A percentile compares a stretch with the other conserved stretches of the same genome.
Conservation (phyloP, 2,329 filamentous ascomycete genomes). For the Hypoxylon sp. region DNA sequence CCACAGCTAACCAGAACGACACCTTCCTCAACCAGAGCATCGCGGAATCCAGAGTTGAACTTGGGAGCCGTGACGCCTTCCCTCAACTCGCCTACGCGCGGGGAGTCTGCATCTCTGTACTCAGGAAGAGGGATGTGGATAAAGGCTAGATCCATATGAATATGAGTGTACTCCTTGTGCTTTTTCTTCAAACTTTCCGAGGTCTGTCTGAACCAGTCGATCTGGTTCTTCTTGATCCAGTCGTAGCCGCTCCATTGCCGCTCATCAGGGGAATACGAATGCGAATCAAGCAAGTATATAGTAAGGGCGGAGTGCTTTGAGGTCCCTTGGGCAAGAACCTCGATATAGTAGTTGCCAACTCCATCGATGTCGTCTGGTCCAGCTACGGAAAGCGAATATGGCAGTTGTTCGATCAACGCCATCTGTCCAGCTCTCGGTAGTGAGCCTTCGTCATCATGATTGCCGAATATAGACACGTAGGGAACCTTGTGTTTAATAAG, state of each 20-base stretch:
- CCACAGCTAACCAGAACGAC: conserved; percentile 90
- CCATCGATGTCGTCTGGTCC: conserved; percentile 88
- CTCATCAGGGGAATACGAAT: conserved; percentile 92
- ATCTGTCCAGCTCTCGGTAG: conserved; percentile 84
- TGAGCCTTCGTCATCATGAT: conserved; percentile 93
- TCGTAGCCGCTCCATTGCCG: conserved; percentile 92
- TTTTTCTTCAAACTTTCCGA: conserved; percentile 78
- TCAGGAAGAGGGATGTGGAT: conserved; percentile 97
- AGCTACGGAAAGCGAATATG: conserved; percentile 87
- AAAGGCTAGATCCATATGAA: conserved; percentile 96
- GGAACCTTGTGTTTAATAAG: conserved; percentile 90
- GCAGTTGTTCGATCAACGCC: conserved; percentile 85
- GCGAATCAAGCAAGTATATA: conserved; percentile 94
- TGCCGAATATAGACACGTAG: conserved; percentile 94
- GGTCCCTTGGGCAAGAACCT: conserved; percentile 83
- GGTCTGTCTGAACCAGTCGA: conserved; percentile 91
- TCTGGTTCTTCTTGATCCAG: conserved; percentile 95
- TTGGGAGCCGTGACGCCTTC: conserved; percentile 88
- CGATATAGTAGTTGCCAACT: conserved; percentile 94
- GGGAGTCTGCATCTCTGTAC: conserved; percentile 74
- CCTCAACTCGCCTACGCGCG: conserved; percentile 77
- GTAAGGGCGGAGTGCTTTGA: conserved; percentile 91
- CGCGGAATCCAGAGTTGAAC: conserved; percentile 93
- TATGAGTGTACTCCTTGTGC: conserved; percentile 87
- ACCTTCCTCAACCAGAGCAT: conserved; percentile 87